A percentile compares a stretch with the other conserved stretches of the same genome.
Conservation (phyloP, 495 filamentous ascomycete species). For the Hypoxylon perforatum region DNA sequence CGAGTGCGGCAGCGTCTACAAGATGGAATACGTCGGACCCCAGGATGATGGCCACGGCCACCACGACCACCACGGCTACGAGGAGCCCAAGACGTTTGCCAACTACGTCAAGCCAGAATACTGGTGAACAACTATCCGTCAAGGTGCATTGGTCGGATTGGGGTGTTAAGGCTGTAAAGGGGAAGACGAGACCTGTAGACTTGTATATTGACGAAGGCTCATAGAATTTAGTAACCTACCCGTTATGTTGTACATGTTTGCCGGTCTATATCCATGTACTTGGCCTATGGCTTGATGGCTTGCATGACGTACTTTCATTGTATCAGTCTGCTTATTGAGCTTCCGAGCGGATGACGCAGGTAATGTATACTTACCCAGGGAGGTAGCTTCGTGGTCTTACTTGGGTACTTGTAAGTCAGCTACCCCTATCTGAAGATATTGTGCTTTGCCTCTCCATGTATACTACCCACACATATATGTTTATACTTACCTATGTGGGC, state of each 20-base stretch:
- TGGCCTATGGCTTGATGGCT: neutral
- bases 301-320: constrained; percentile 7
- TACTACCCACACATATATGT: too few relatives aligned
- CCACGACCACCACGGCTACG: constrained; percentile 66
- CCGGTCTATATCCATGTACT: neutral
- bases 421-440: too few relatives aligned
- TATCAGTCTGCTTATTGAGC: constrained; percentile 10
- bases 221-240: constrained; percentile 38
- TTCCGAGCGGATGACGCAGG: constrained; percentile 28
- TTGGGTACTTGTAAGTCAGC: too few relatives aligned
- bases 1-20: constrained; percentile 95
- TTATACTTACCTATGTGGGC: too few relatives aligned
- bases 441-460: too few relatives aligned
- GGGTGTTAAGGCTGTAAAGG: constrained; percentile 18
- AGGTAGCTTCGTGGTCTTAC: too few relatives aligned
- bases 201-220: constrained; percentile 44
- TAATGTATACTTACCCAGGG: too few relatives aligned
- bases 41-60: constrained; percentile 71
- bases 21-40: constrained; percentile 95
- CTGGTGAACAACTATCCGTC: constrained; percentile 63
- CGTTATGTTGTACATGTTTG: neutral
- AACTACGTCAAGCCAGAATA: constrained; percentile 94
- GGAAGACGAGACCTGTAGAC: constrained; percentile 15
- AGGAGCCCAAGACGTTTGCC: constrained; percentile 91
- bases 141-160: constrained; percentile 13